Evolutionary conservation across 371 early-diverging fungal genomes (phyloP).

Genomic region (Homolaphlyctis polyrhiza): DNA sequence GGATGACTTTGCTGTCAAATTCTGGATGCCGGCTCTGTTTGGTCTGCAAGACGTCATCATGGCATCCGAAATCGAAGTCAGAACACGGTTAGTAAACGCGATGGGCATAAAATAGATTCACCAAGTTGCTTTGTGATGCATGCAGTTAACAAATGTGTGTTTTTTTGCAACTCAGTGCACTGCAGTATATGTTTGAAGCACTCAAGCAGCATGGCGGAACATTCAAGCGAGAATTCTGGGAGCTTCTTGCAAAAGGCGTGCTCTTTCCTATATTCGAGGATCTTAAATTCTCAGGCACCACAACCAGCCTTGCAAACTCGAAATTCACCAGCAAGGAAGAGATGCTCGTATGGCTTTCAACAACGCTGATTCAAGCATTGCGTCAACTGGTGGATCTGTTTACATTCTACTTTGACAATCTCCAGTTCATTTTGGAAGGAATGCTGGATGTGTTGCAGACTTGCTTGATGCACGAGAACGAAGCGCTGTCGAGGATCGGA

Average conservation of each 20-base stretch:
- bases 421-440: constrained; percentile 65
- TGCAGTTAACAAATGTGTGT: too few relatives aligned
- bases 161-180: constrained; percentile 46
- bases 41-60: constrained; percentile 83
- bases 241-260: constrained; percentile 71
- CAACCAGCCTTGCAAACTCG: constrained; percentile 4
- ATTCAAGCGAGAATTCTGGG: constrained; percentile 78
- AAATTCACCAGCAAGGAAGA: constrained; percentile 61
- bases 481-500: constrained; percentile 86
- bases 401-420: constrained; percentile 64
- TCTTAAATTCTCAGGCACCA: constrained; percentile 45
- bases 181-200: constrained; percentile 78
- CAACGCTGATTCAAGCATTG: constrained; percentile 81
- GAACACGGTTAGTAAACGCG: constrained; percentile 48
- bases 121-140: too few relatives aligned
- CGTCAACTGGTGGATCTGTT: constrained; percentile 83
- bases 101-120: too few relatives aligned
- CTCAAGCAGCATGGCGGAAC: constrained; percentile 63
- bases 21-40: constrained; percentile 82
- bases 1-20: constrained; percentile 12
- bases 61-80: constrained; percentile 86
- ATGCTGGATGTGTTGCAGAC: constrained; percentile 71
- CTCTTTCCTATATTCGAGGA: constrained; percentile 89
- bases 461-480: constrained; percentile 88
- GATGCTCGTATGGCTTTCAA: constrained; percentile 65